Evolutionary conservation across 2,329 filamentous ascomycete species (phyloP).

Genomic region (Fusarium palustre): DNA sequence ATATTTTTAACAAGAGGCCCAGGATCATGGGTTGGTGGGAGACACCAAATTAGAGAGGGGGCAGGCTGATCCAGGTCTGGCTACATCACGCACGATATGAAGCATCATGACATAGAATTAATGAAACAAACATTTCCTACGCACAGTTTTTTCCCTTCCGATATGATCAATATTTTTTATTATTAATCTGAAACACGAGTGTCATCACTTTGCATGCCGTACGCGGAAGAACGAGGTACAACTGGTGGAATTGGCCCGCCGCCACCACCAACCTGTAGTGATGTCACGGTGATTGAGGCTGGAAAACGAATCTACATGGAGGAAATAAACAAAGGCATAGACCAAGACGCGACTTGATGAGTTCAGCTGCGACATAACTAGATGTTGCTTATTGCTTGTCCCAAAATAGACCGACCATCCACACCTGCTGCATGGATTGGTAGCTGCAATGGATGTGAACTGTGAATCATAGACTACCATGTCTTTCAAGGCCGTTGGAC

Average conservation of each 20-base stretch:
- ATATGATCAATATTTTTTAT: not conserved
- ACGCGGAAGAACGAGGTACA: not conserved
- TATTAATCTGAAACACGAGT: constrained; percentile 4
- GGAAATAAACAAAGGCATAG: too few relatives aligned
- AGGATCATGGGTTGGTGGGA: not conserved
- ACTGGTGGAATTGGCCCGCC: not conserved
- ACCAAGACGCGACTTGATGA: not conserved
- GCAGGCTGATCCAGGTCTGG: not conserved
- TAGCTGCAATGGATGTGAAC: not conserved
- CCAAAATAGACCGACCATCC: not conserved
- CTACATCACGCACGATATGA: constrained; percentile 12
- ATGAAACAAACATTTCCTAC: not conserved
- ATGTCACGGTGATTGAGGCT: not conserved
- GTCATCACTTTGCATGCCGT: not conserved
- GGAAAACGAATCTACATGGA: too few relatives aligned
- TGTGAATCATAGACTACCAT: not conserved
- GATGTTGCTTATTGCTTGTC: too few relatives aligned
- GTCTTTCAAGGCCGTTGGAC: not conserved
- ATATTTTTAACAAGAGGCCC: too few relatives aligned
- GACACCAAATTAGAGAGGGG: constrained; percentile 2
- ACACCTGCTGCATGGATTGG: not conserved
- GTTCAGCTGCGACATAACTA: too few relatives aligned
- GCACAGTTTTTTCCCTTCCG: not conserved
- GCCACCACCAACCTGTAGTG: not conserved
- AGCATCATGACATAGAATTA: constrained; percentile 15